Base-by-base conservation (phyloP, 2,329 filamentous ascomycete genomes). In the Xylariaceae sp. region DNA sequence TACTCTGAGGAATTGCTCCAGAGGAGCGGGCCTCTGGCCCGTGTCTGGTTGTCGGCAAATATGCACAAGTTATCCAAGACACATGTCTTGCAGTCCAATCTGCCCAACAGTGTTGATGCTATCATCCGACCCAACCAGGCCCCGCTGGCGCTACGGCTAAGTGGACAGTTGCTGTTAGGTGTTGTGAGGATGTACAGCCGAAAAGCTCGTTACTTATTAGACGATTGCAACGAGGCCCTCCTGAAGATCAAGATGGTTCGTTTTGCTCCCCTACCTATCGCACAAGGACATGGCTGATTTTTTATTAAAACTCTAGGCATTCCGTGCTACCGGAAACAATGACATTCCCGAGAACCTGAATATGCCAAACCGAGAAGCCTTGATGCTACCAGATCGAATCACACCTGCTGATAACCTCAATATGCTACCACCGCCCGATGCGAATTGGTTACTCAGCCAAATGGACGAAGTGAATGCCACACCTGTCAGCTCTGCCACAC, bases 21-120 rank as follows among this genome's bases (percentile, higher is more conserved):
- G 75, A 96, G 96, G 87, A 96, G 92, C 69, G 95, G 95, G 81
- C 94, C 95, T 71, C 79, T 99, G 82, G 95, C 95, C 78, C 91
- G 92, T 73, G 93, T 98, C 79, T 99, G 95, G 95, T 86, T 98
- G 61, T 96, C 95, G 28, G 92, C 95, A 79, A 99, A 98, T 77
- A 83, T 98, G 84, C 92, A 94, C 82, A 99, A 98, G 80, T 87
- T 99, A 59, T 96, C 93, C 67, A 99, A 99, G 79, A 92, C 92
- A 63, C 92, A 97, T 71, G 95, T 98, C 66, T 76, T 99, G 63
- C 92, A 96, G 73, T 94, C 93, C 58, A 96, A 96, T 78, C 90
- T 99, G 67, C 90, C 94, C 69, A 91, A 92, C 78, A 96, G 93
- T 75, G 93, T 99, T 64, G 90, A 92, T 74, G 92, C 92, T 66